Evolutionary conservation across 106 monocot species (phyloP).

Genomic region (Dioscorea dumetorum): DNA sequence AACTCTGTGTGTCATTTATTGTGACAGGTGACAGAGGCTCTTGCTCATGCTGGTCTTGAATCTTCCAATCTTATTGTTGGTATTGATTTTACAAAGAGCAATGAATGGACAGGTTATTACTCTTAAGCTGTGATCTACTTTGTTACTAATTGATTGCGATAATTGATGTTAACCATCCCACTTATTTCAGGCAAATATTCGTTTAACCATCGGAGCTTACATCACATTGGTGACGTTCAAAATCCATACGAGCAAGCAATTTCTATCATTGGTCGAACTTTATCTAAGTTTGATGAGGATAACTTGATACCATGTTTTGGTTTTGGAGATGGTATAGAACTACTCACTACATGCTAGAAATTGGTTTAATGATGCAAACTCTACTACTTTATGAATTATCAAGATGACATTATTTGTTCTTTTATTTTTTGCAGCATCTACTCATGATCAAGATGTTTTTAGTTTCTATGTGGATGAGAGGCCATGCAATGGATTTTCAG

Average conservation of each 20-base stretch:
- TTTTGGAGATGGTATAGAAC: slow-evolving; percentile 71
- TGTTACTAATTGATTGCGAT: neutral
- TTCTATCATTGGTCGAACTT: slow-evolving; percentile 67
- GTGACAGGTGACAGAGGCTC: slow-evolving; percentile 57
- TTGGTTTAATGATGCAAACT: no score
- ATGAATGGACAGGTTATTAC: slow-evolving; percentile 80
- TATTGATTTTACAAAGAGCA: slow-evolving; percentile 89
- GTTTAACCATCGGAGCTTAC: slow-evolving; percentile 50
- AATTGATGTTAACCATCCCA: neutral
- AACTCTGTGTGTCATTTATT: neutral
- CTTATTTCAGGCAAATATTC: slow-evolving; percentile 41
- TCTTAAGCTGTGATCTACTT: neutral
- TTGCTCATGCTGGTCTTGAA: slow-evolving; percentile 57
- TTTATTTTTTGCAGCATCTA: slow-evolving; percentile 26
- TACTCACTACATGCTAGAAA: no score
- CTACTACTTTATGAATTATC: neutral
- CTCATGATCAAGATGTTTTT: slow-evolving; percentile 48
- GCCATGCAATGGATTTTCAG: slow-evolving; percentile 41
- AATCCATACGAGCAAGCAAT: slow-evolving; percentile 90
- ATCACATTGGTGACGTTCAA: slow-evolving; percentile 35
- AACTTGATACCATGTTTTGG: slow-evolving; percentile 80
- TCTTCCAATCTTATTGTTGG: slow-evolving; percentile 87
- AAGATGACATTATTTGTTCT: neutral
- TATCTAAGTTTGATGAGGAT: slow-evolving; percentile 76
- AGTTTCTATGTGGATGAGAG: slow-evolving; percentile 36